A percentile compares a stretch with the other conserved stretches of the same genome.
Evolutionary conservation across 345 rosid genomes (phyloP).

Genomic region (Psidium guajava): DNA sequence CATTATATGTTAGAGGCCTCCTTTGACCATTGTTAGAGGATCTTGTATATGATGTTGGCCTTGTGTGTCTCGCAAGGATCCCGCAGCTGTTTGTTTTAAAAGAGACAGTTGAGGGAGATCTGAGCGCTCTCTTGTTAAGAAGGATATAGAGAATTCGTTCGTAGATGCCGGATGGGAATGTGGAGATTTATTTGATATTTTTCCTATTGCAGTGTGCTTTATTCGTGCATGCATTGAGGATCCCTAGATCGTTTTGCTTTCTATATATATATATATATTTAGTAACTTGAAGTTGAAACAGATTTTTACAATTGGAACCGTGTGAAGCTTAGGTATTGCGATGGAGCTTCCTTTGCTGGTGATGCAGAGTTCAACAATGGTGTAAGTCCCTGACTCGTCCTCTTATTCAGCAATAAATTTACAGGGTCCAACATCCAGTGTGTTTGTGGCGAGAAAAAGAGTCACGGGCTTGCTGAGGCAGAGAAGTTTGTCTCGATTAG

Average conservation of each 20-base stretch:
- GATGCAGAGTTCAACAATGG: constrained; percentile 50
- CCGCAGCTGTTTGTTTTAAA: neutral
- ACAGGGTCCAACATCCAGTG: neutral
- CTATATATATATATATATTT: neutral
- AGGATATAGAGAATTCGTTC: neutral
- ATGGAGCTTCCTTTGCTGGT: constrained; percentile 94
- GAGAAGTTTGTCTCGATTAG: neutral
- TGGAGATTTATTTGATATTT: neutral
- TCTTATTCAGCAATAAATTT: neutral
- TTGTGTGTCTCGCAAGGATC: neutral
- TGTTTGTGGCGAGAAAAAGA: neutral
- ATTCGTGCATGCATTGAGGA: neutral
- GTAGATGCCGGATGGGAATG: neutral
- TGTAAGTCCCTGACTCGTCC: constrained; percentile 23
- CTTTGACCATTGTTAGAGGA: neutral
- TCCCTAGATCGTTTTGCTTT: neutral
- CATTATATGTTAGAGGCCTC: neutral
- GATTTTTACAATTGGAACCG: constrained; percentile 98
- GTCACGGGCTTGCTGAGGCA: neutral
- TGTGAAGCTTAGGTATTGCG: constrained; percentile 88
- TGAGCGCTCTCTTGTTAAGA: neutral
- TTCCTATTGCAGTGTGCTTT: neutral
- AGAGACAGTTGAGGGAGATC: neutral
- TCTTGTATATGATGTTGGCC: neutral
- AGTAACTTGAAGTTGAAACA: constrained; percentile 10